These are phyloP conservation scores for Backusella circina DNA, from an alignment of 192 early-diverging fungal species.

Conservation along the genomic window DNA sequence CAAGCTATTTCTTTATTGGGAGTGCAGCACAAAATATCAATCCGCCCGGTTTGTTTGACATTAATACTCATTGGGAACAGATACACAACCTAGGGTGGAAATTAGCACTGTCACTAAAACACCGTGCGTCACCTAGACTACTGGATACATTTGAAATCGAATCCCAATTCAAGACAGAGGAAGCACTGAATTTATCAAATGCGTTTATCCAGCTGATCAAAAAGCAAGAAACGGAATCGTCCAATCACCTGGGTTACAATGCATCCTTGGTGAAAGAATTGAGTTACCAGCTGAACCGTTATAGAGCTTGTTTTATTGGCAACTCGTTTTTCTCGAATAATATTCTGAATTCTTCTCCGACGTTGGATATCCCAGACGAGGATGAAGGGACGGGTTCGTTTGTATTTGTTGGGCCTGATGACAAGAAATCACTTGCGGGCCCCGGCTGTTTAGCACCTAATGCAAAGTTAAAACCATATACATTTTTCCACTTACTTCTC, in stretches of 20 bases:
- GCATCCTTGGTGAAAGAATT: not conserved
- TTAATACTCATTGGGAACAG: conserved; percentile 16
- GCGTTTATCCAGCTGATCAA: not conserved
- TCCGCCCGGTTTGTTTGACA: conserved; percentile 10
- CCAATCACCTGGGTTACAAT: not conserved
- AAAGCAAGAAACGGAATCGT: not conserved
- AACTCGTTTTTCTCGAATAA: not conserved
- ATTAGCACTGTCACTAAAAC: conserved; percentile 1
- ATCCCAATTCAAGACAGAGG: not conserved
- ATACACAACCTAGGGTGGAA: conserved; percentile 19
- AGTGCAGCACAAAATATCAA: conserved; percentile 14
- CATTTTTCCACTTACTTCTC: conserved; percentile 10
- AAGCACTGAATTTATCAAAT: not conserved
- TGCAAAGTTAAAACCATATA: conserved; percentile 24
- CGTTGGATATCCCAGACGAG: not conserved
- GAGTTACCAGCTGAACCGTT: not conserved
- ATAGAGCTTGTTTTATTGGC: conserved; percentile 4
- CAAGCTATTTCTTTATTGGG: conserved; percentile 19
- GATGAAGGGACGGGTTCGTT: not conserved
- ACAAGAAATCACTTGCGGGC: not conserved
- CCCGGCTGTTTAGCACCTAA: conserved; percentile 19
- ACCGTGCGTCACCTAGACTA: conserved; percentile 12
- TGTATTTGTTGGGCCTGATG: not conserved
- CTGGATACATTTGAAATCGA: conserved; percentile 22
- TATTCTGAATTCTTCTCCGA: not conserved